Conservation (phyloP, 805 yeast genomes). For the Zygosaccharomyces lentus region DNA sequence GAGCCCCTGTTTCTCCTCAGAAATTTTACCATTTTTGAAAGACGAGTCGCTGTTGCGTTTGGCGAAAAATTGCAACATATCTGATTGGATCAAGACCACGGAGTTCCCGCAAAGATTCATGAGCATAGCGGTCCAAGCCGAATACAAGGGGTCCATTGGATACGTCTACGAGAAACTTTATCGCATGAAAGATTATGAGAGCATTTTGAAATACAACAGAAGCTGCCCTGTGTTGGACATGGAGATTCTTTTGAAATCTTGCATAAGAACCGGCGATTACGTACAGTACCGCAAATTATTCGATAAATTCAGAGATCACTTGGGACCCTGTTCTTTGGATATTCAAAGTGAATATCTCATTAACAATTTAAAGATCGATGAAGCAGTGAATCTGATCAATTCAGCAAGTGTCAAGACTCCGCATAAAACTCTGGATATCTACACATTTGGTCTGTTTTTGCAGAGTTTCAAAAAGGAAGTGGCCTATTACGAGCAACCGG, state of each 20-base stretch:
- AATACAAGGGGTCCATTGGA: conserved; percentile 23
- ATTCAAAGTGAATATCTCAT: conserved; percentile 26
- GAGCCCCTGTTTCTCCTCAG: conserved; percentile 15
- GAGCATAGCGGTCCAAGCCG: conserved; percentile 30
- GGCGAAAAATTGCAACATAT: conserved; percentile 14
- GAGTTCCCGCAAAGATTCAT: conserved; percentile 30
- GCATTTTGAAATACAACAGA: conserved; percentile 23
- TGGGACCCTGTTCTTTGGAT: conserved; percentile 15
- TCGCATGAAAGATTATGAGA: conserved; percentile 14
- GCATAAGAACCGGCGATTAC: conserved; percentile 25
- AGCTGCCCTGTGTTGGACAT: conserved; percentile 26
- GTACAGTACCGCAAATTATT: conserved; percentile 17
- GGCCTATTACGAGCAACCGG: conserved; percentile 15
- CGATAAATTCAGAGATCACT: conserved; percentile 15
- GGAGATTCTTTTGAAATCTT: conserved; percentile 24
- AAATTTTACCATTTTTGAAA: conserved; percentile 21
- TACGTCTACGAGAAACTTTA: conserved; percentile 23
- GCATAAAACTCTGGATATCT: conserved; percentile 21
- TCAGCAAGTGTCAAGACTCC: conserved; percentile 14
- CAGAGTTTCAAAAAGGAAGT: conserved; percentile 19
- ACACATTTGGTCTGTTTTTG: conserved; percentile 25
- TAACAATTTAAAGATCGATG: conserved; percentile 19
- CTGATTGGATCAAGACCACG: conserved; percentile 17
- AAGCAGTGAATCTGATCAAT: conserved; percentile 19
- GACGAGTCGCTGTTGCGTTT: conserved; percentile 27